These are phyloP conservation scores for Pseudogymnoascus sp. DNA, from an alignment of 2,329 filamentous ascomycete species.

Conservation along the genomic window DNA sequence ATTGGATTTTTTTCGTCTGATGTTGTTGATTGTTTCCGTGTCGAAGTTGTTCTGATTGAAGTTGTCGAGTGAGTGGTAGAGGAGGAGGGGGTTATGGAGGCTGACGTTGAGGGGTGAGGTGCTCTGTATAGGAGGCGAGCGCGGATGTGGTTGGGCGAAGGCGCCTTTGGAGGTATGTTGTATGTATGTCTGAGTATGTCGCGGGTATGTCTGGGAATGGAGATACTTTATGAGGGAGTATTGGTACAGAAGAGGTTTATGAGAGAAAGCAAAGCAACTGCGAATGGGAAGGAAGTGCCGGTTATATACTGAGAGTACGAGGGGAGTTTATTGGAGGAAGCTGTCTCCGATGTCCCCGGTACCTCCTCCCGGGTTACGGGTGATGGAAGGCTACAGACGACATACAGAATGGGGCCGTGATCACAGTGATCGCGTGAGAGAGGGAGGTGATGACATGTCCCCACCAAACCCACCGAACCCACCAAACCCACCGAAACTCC, in stretches of 20 bases:
- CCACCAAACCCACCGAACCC: not conserved
- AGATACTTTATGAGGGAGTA: not conserved
- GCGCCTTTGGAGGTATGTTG: not conserved
- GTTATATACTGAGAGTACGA: not conserved
- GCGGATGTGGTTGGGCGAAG: not conserved
- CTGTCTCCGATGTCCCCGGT: no score
- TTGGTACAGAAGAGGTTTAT: not conserved
- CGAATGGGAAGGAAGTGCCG: not conserved
- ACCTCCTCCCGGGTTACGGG: not conserved
- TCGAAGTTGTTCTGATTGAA: not conserved
- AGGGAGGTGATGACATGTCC: conserved; percentile 9
- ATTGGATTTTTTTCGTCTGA: not conserved
- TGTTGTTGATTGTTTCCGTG: not conserved
- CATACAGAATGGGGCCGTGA: not conserved
- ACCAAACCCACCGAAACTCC: no score
- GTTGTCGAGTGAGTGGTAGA: not conserved
- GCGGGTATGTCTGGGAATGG: not conserved
- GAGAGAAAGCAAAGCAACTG: not conserved
- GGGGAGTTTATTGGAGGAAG: not conserved
- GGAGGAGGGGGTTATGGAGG: not conserved
- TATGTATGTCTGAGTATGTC: conserved; percentile 2
- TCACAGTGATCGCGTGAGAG: conserved; percentile 6
- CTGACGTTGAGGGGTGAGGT: conserved; percentile 5
- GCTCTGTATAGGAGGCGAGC: not conserved
- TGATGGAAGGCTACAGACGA: not conserved